Percentiles rank a stretch among this genome's conserved stretches.
Evolutionary conservation across 768 basidiomycete species (phyloP).

Genomic region (Boletellus sp.): DNA sequence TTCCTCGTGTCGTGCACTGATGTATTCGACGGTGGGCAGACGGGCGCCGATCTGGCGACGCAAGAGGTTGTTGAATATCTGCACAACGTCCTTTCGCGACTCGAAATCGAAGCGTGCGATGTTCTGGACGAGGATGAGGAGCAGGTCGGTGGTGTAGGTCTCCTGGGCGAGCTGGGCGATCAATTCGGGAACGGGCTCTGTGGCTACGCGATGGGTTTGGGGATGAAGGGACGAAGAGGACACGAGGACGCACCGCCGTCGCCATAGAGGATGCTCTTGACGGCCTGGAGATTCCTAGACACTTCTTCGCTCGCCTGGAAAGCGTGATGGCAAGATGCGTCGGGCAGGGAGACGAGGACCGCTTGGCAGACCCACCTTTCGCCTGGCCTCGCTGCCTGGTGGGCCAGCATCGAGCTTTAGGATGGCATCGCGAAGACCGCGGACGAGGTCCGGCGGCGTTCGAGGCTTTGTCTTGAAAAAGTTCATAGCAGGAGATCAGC

Average conservation of each 20-base stretch:
- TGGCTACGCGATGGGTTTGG: slow-evolving; percentile 1
- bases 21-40: slow-evolving; percentile 95
- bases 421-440: slow-evolving; percentile 75
- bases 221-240: not conserved
- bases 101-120: slow-evolving; percentile 93
- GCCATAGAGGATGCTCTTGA: slow-evolving; percentile 83
- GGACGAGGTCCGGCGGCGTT: slow-evolving; percentile 84
- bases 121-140: slow-evolving; percentile 75
- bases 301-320: slow-evolving; percentile 83
- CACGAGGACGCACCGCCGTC: slow-evolving; percentile 65
- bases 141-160: slow-evolving; percentile 86
- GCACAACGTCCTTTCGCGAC: slow-evolving; percentile 80
- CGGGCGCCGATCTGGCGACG: slow-evolving; percentile 90
- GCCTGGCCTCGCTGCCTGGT: slow-evolving; percentile 69
- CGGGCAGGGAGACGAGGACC: not conserved
- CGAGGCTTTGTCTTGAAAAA: slow-evolving; percentile 92
- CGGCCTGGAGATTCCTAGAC: slow-evolving; percentile 83
- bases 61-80: slow-evolving; percentile 86
- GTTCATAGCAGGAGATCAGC: slow-evolving; percentile 59
- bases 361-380: slow-evolving; percentile 59
- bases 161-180: slow-evolving; percentile 95
- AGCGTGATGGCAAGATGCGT: slow-evolving; percentile 3
- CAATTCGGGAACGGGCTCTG: slow-evolving; percentile 83
- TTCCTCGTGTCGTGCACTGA: slow-evolving; percentile 69
- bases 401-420: slow-evolving; percentile 70